These are phyloP conservation scores for Metschnikowia cubensis DNA, from an alignment of 805 yeast genomes.

Conservation along the genomic window DNA sequence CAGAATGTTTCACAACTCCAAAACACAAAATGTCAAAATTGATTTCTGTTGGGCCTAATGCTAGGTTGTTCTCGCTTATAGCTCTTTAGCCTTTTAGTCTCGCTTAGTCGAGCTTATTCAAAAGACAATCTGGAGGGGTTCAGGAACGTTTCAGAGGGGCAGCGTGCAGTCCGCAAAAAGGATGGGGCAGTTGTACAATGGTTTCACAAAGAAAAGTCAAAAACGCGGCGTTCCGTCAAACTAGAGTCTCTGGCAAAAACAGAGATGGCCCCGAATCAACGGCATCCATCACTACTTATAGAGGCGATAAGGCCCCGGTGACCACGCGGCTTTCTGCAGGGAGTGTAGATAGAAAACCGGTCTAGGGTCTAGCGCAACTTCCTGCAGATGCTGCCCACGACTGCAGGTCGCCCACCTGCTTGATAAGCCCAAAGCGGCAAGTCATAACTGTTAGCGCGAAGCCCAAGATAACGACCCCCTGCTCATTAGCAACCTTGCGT, in stretches of 20 bases:
- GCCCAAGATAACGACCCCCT: not conserved
- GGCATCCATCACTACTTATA: not conserved
- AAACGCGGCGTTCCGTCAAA: not conserved
- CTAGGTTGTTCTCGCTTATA: no score
- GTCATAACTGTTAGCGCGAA: conserved; percentile 2
- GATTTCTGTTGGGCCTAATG: no score
- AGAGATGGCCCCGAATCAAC: no score
- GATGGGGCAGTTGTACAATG: no score
- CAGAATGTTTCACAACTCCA: no score
- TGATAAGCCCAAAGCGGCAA: conserved; percentile 3
- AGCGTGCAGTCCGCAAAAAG: no score
- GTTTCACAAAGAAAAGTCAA: not conserved
- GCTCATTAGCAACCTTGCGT: no score
- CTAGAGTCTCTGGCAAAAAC: no score
- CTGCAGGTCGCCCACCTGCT: not conserved
- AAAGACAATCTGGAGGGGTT: no score
- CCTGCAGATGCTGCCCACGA: not conserved
- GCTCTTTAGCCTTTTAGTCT: no score
- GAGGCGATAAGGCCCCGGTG: not conserved
- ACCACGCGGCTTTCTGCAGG: not conserved
- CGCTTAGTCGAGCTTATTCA: not conserved
- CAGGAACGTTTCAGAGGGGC: no score
- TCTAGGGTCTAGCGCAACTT: conserved; percentile 1
- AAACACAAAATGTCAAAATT: no score
- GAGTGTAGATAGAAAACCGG: not conserved